A percentile compares a stretch with the other conserved stretches of the same genome.
Evolutionary conservation across 257 asterid species (phyloP).

Genomic region (Catharanthus roseus): DNA sequence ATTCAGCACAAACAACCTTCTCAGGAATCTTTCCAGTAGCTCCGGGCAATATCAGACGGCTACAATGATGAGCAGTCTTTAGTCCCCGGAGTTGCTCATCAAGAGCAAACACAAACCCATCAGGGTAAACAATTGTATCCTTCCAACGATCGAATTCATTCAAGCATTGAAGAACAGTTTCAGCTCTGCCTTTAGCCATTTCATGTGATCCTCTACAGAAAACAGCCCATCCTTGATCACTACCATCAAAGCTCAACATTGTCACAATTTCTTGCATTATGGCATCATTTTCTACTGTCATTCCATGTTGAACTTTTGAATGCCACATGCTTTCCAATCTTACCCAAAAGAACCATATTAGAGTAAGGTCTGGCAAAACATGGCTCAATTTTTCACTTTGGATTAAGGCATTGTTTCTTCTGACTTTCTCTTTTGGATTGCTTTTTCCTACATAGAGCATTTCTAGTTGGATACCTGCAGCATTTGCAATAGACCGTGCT

Average conservation of each 20-base stretch:
- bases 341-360: conserved; percentile 85
- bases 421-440: conserved; percentile 55
- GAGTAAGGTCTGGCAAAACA: conserved; percentile 34
- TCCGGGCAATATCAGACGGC: conserved; percentile 67
- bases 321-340: conserved; percentile 91
- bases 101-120: conserved; percentile 46
- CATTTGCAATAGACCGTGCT: conserved; percentile 34
- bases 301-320: conserved; percentile 66
- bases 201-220: conserved; percentile 49
- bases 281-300: conserved; percentile 46
- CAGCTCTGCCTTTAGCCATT: conserved; percentile 53
- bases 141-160: conserved; percentile 39
- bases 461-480: conserved; percentile 45
- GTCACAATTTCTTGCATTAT: conserved; percentile 63
- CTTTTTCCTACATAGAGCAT: conserved; percentile 84
- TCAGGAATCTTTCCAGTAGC: conserved; percentile 55
- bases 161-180: conserved; percentile 36
- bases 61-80: conserved; percentile 71
- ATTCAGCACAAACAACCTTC: conserved; percentile 66
- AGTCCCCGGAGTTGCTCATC: conserved; percentile 33
- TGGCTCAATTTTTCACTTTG: conserved; percentile 53
- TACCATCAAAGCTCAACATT: conserved; percentile 65
- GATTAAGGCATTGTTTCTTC: conserved; percentile 55
- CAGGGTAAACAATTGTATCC: conserved; percentile 34
- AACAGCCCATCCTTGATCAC: conserved; percentile 78